Base-by-base conservation (phyloP, 768 basidiomycete species). In the Rhizopogon vinicolor region DNA sequence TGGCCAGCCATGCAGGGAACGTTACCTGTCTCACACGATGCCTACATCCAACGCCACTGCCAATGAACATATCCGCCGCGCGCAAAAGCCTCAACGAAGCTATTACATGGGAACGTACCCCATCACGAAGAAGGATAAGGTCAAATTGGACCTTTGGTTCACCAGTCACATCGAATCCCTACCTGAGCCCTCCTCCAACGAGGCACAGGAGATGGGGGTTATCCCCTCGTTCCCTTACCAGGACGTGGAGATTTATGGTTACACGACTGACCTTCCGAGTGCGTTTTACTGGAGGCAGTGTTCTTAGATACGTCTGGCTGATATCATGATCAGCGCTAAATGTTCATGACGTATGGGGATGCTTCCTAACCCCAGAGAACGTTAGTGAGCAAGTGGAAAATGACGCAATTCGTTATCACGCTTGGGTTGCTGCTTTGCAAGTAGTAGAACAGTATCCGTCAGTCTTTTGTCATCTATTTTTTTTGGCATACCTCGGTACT, bases 221-320 rank as follows among this genome's bases (percentile, higher is more conserved):
- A 61, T 79, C 35, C 69, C 69, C 55, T 60, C 62, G 13, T 63
- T 69, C 51, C 69, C 68, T 0, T 70, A 67, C 63, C 58, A 41
- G 48, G 62, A 68, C 12, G 62, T 61, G 14, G 61, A 60, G 44
- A 45, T 68, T 14, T 71, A 60, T 22, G 76, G 73, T 7, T 69
- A 78, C 53, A 78, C 77, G 6, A 60, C 76, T 13, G 66, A 82
- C 59, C 72, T 77, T 29, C 63, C 74, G 62, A 68, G 81, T 80
- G 65, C 53, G 77, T 67, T 41, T 37, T 33, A 42, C 42, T 14
- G 9, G 16, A 10, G 6, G 49, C 35, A 12, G 19, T 50, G 44
- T 33, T 44, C 5, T 40, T 31, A 18, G 29, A 40, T 45, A 25
- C 41, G 7, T 37, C 40, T 55, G 37, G 44, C 19, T 39, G 8